Base-by-base conservation (phyloP, 2,329 filamentous ascomycete species). In the Blastomyces emzantsi region DNA sequence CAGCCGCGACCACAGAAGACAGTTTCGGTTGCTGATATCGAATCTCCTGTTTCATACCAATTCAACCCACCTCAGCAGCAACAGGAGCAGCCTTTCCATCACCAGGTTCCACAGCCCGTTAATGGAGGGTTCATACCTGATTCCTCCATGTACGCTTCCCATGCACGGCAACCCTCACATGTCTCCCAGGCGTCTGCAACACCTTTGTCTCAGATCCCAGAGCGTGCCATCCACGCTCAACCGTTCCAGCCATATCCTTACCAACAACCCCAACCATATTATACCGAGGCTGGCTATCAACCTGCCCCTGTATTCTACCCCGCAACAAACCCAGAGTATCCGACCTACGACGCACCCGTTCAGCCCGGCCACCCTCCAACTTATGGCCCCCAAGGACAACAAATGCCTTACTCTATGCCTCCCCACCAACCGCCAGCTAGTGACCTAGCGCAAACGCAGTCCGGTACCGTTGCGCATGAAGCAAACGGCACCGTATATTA, bases 401-500 rank as follows among this genome's bases (percentile, higher is more conserved):
- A 82, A 64, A 68, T 72, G 28, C 72, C 74, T 22, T 77, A 77
- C 66, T 70, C 72, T 64, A 63, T 74, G 30, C 70, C 73, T 1
- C 69, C 70, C 45, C 65, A 71, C 17, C 63, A 66, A 41, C 67
- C 68, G 22, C 69, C 72, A 30, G 69, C 64, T 66, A 66, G 62
- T 60, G 62, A 66, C 55, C 70, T 71, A 54, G 62, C 65, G 19
- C 65, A 71, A 28, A 68, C 79, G 39, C 85, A 83, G 67, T 76
- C 78, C 2, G 81, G 80, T 22, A 84, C 84, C 64, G 83, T 88
- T 25, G 90, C 91, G 0, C 92, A 97, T 74, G 93, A 97, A 78
- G 87, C 88, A 67, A 96, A 96, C 69, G 94, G 94, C 66, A 97
- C 95, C 84, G 92, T 96, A 0, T 97, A 96, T 75, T 99, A 96